Base-by-base conservation (phyloP, 768 basidiomycete genomes). In the Chalciporus chontae region DNA sequence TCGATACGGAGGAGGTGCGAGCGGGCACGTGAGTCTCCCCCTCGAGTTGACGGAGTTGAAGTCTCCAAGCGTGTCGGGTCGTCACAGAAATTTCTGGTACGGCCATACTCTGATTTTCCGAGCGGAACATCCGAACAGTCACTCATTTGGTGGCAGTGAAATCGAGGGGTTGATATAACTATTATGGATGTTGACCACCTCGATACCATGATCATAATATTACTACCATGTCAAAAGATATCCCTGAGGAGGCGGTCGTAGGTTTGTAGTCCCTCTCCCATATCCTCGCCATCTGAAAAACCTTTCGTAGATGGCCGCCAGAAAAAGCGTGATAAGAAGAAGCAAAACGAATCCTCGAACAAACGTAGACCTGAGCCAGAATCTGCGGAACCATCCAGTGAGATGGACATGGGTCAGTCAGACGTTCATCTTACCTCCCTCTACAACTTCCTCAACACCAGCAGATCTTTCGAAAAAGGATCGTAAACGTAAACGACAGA, bases 31-130 rank as follows among this genome's bases (percentile, higher is more conserved):
- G n/a, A n/a, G n/a, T n/a, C 8, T 50, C 45, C 0, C 21, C 10
- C 4, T 58, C 58, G 43, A 55, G 45, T 43, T 61, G 50, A 17
- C 45, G 47, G 19, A 61, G 44, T 21, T 67, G 66, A 0, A 43
- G 38, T 43, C 53, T 67, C 66, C 66, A 67, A 0, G 65, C 66
- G 8, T 53, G 60, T 15, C 66, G 57, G 8, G 66, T 67, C 1
- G 66, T 67, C 0, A 67, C 66, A 41, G 54, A 67, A 8, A 62
- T 56, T 27, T 54, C 60, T 27, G 51, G 55, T 10, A 47, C 37
- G 1, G 50, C 37, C 63, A 56, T 64, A n/a, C 51, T 7, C 48
- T 39, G 45, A 6, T 8, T n/a, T 50, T 52, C 34, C 2, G 34
- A 36, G 34, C n/a, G 15, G 8, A n/a, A 10, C n/a, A 15, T n/a